Evolutionary conservation across 2,329 filamentous ascomycete species (phyloP), one percentile per base, ranked within the genome.

Genomic region (Phoma sp.): DNA sequence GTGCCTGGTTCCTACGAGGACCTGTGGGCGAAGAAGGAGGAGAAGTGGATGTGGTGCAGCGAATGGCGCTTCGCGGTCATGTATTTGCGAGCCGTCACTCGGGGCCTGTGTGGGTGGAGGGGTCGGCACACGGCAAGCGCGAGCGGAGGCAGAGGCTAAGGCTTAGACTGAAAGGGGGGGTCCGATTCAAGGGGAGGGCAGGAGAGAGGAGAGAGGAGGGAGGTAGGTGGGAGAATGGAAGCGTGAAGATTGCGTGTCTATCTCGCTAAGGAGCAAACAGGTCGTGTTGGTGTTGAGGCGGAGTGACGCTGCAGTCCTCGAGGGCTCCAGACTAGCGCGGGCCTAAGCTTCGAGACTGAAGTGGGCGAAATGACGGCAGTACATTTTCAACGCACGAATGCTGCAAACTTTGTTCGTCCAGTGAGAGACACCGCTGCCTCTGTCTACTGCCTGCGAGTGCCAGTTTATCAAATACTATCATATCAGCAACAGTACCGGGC

Each of bases 1-100:
- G 39, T 73, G 69, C 62, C 63, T 63, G 64, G 58, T 67, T 60
- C 57, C 67, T 74, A 73, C 7, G 51, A 68, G 63, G 64, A 69
- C 62, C 61, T 56, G 50, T 51, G 53, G 62, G 58, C 60, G 56
- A 60, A 51, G 57, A 61, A 50, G 61, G 58, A 58, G 51, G 63
- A 53, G 45, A 64, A 55, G 51, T 52, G 53, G 64, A 67, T 62
- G 54, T 46, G 63, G 55, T 46, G 49, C 50, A 68, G 60, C 52
- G 56, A 45, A 59, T 35, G 51, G 52, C 46, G 65, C 52, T 58
- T 67, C 19, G 61, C 33, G 69, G 57, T 65, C 71, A 74, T 74
- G 64, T 62, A 74, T 70, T 72, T 74, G 62, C 61, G 61, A 57
- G 61, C 57, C 59, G 62, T 62, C 59, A 61, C 58, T 58, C 44